Base-by-base conservation (phyloP, 2,329 filamentous ascomycete species). In the Tolypocladium tropicale region DNA sequence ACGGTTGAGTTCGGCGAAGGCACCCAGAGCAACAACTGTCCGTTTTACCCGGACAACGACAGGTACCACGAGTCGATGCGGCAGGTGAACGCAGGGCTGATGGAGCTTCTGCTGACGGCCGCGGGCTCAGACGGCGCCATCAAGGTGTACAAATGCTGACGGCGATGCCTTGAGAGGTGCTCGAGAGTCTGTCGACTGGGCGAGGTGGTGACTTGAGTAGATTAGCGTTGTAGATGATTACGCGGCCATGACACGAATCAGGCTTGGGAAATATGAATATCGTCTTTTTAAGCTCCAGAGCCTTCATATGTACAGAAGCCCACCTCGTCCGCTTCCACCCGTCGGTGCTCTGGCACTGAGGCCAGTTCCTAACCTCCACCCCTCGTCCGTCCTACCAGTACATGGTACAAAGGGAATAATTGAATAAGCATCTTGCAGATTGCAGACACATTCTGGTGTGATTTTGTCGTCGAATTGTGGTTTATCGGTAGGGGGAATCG, bases 401-500 rank as follows among this genome's bases (percentile, higher is more conserved):
- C 28, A 33, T 32, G 28, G 46, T 21, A 49, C 28, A 49, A 32
- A 49, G 46, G 28, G 46, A 33, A 49, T 49, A 32, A 28, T 11
- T 21, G 16, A 49, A 32, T 33, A 23, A 43, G 36, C 34, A 34
- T 23, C 23, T 53, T 25, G 36, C 37, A n/a, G 6, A 16, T 41
- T n/a, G 36, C 11, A 30, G 37, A 33, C 52, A 25, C 30, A 12
- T 32, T 28, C 21, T 49, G 32, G 12, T 10, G 50, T 52, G 51
- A 23, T 25, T 10, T 39, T n/a, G 53, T 49, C 41, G 41, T 46
- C 11, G 21, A 14, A 5, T 32, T 49, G 46, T 18, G 18, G 57
- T 63, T 74, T 85, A 93, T 81, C 89, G 83, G 78, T 92, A 97
- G 53, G 93, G 93, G 55, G 92, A 85, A 79, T 99, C 94, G 59